phyloP scores from a whole-genome alignment of 352 stramenopile species.

The Globisporangium nodosum region DNA sequence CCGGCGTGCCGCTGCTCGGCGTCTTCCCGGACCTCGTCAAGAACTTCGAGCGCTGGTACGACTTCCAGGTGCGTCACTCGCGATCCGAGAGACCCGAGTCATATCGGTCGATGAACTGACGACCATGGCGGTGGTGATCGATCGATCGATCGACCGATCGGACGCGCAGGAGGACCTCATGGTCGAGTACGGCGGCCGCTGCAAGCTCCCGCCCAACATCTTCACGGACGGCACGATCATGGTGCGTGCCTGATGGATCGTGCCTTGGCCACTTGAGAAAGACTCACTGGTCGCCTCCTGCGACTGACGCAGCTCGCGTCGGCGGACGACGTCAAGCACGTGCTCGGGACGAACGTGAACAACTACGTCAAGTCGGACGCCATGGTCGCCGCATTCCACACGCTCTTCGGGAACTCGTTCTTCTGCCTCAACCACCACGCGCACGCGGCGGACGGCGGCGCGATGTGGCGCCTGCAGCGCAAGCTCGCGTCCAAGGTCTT shows the following conservation, averaged over 20 bases:
- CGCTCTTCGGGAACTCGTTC: conserved; percentile 61
- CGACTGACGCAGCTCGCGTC: conserved; percentile 26
- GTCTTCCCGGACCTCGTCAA: conserved; percentile 7
- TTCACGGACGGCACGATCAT: conserved; percentile 15
- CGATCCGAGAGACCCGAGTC: background rate
- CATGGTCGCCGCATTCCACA: conserved; percentile 49
- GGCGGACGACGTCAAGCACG: conserved; percentile 53
- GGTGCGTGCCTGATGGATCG: background rate
- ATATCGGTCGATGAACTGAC: background rate
- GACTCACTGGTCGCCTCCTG: background rate
- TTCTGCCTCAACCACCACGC: conserved; percentile 65
- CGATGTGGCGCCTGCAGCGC: conserved; percentile 58
- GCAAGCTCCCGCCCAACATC: conserved; percentile 59
- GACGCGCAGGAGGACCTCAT: conserved; percentile 25
- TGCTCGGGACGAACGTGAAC: conserved; percentile 51
- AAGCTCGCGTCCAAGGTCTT: conserved; percentile 87
- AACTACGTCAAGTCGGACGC: conserved; percentile 72
- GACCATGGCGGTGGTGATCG: too few relatives aligned
- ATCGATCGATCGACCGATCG: too few relatives aligned
- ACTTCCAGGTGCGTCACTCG: conserved; percentile 8
- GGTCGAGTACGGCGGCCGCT: conserved; percentile 31
- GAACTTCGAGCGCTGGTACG: conserved; percentile 14
- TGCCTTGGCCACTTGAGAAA: background rate
- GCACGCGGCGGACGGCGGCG: conserved; percentile 39
- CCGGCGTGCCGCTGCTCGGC: conserved; percentile 7